Conservation (phyloP, 176 grass and related monocot species). For the Carex cristatella region DNA sequence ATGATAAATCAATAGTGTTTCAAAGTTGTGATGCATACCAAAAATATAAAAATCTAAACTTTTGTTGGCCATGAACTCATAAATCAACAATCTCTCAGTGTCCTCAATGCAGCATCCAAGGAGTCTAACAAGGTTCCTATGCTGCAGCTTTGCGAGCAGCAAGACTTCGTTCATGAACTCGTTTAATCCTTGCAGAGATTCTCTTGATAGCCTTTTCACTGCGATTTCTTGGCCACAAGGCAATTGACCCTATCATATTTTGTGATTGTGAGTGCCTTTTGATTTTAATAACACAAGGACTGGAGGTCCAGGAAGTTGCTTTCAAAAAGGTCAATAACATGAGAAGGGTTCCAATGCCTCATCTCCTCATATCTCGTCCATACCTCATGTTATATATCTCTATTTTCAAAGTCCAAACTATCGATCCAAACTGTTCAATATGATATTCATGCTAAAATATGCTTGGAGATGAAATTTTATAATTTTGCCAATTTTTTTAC, state of each 20-base stretch:
- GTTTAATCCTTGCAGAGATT: slow-evolving; percentile 29
- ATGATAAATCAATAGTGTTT: neutral
- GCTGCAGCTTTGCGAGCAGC: slow-evolving; percentile 51
- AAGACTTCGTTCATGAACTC: slow-evolving; percentile 62
- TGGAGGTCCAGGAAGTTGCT: neutral
- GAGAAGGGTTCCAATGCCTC: no score
- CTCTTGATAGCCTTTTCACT: slow-evolving; percentile 39
- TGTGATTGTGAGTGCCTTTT: slow-evolving; percentile 10
- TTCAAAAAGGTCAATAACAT: neutral
- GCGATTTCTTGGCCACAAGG: slow-evolving; percentile 38
- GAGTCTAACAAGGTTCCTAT: slow-evolving; percentile 48
- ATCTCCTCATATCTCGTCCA: no score
- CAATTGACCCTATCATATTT: slow-evolving; percentile 26
- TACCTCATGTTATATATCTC: no score
- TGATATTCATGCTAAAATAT: no score
- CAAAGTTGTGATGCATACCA: slow-evolving; percentile 16
- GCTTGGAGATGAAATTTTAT: no score
- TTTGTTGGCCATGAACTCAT: slow-evolving; percentile 55
- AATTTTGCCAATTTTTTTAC: no score
- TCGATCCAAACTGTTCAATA: no score
- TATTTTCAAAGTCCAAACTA: no score
- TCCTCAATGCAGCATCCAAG: slow-evolving; percentile 36
- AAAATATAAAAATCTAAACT: slow-evolving; percentile 50
- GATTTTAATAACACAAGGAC: neutral
- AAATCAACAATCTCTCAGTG: slow-evolving; percentile 47